Conservation (phyloP, 2,329 filamentous ascomycete genomes). For the Lachnellula arida region DNA sequence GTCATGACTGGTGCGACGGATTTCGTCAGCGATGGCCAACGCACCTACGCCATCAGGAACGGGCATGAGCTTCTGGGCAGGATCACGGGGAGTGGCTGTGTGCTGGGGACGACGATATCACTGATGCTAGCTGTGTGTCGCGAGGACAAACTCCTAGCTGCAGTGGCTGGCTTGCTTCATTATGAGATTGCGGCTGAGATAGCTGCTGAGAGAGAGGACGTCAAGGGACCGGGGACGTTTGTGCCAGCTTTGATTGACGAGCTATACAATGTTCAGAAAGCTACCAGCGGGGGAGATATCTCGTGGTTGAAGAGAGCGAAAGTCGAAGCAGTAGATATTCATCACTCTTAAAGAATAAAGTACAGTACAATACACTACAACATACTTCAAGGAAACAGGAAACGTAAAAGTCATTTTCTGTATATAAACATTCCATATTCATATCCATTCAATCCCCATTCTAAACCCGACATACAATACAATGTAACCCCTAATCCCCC, state of each 20-base stretch:
- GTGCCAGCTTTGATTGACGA: conserved; percentile 80
- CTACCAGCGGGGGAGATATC: conserved; percentile 43
- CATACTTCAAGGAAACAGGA: neutral
- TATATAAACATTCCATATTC: neutral
- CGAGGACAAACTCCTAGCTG: conserved; percentile 65
- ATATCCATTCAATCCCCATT: no score
- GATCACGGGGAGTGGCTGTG: conserved; percentile 80
- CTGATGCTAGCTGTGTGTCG: conserved; percentile 63
- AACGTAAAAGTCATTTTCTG: neutral
- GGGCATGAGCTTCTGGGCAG: conserved; percentile 67
- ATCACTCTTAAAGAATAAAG: neutral
- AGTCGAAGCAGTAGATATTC: conserved; percentile 37
- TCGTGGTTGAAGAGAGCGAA: conserved; percentile 50
- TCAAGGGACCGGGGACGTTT: conserved; percentile 80
- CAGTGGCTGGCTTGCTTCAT: conserved; percentile 67
- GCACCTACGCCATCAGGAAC: conserved; percentile 66
- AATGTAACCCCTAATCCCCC: no score
- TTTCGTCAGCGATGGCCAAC: conserved; percentile 68
- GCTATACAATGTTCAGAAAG: conserved; percentile 46
- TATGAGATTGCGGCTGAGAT: conserved; percentile 64
- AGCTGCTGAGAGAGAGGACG: conserved; percentile 62
- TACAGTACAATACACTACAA: neutral
- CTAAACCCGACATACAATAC: neutral
- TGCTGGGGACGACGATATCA: conserved; percentile 75
- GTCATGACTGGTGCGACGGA: conserved; percentile 80